Evolutionary conservation across 192 early-diverging fungal species (phyloP).

Genomic region (Linnemannia elongata): DNA sequence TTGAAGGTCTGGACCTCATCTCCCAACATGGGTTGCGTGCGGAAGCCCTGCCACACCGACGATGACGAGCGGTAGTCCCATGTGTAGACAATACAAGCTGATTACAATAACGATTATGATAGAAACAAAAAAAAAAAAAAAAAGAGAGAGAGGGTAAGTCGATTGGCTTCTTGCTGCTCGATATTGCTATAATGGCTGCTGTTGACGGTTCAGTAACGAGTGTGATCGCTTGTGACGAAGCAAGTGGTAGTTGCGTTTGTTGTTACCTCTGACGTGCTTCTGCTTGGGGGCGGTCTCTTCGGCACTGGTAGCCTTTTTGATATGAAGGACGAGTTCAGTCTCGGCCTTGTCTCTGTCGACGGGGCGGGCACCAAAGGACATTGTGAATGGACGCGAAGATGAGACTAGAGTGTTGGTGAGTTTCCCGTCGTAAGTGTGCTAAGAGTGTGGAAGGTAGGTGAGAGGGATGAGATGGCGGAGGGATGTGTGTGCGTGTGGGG

Average conservation of each 20-base stretch:
- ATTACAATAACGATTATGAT: background rate
- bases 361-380: slow-evolving; percentile 67
- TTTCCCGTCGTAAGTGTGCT: background rate
- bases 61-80: slow-evolving; percentile 92
- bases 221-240: background rate
- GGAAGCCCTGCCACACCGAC: slow-evolving; percentile 88
- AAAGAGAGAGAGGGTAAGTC: background rate
- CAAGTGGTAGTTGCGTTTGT: background rate
- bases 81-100: slow-evolving; percentile 92
- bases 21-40: slow-evolving; percentile 87
- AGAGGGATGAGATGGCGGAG: background rate
- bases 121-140: background rate
- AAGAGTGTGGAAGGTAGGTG: background rate
- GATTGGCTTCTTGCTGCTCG: background rate
- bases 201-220: background rate
- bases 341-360: slow-evolving; percentile 84
- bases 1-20: slow-evolving; percentile 98
- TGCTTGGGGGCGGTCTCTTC: slow-evolving; percentile 98
- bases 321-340: slow-evolving; percentile 85
- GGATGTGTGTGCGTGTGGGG: background rate
- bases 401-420: background rate
- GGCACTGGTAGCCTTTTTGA: slow-evolving; percentile 89
- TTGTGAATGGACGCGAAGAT: slow-evolving; percentile 9
- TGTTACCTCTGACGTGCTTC: slow-evolving; percentile 90
- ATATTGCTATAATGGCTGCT: background rate